phyloP scores from a whole-genome alignment of 306 rosid genomes.

The Rosa persica region DNA sequence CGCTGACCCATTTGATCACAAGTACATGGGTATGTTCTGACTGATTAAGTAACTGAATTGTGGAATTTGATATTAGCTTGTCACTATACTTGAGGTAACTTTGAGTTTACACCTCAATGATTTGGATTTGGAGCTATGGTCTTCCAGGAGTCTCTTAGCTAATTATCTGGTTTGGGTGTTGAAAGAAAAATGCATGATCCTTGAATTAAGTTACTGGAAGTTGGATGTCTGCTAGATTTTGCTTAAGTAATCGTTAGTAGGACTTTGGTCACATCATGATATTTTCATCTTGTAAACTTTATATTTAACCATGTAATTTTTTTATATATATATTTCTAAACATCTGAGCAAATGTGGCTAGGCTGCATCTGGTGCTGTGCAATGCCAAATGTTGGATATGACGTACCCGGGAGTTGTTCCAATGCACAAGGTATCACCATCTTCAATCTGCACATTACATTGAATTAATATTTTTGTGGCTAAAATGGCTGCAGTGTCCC shows the following conservation, averaged over 20 bases:
- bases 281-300: slow-evolving; percentile 15
- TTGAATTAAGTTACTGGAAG: background rate
- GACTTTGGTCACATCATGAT: background rate
- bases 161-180: background rate
- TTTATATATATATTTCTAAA: background rate
- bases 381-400: slow-evolving; percentile 93
- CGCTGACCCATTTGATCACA: slow-evolving; percentile 1
- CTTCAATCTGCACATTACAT: slow-evolving; percentile 3
- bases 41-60: background rate
- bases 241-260: background rate
- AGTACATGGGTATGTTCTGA: background rate
- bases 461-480: slow-evolving; percentile 1
- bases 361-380: slow-evolving; percentile 99
- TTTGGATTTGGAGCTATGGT: background rate
- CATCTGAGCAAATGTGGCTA: slow-evolving; percentile 34
- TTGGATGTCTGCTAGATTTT: background rate
- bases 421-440: slow-evolving; percentile 76
- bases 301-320: background rate
- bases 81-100: background rate
- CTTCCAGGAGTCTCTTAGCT: background rate
- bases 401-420: slow-evolving; percentile 90
- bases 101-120: background rate
- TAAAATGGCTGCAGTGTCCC: background rate
- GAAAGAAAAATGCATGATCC: background rate
- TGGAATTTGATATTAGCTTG: background rate